Conservation (phyloP, 805 yeast genomes). For the Candida mattraensis region DNA sequence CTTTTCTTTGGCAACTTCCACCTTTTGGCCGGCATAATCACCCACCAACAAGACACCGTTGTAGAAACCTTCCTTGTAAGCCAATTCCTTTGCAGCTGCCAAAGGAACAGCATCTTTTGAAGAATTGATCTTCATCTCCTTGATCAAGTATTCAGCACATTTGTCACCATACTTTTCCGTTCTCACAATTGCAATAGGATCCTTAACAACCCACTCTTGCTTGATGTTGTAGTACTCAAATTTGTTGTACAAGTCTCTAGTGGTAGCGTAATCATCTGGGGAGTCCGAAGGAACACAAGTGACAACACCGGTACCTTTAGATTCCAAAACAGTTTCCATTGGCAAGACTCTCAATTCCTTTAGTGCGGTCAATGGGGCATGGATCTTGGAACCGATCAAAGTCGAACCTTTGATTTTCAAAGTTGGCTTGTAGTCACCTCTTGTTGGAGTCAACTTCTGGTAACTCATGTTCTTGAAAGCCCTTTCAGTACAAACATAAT, state of each 20-base stretch:
- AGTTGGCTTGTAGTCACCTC: slow-evolving; percentile 72
- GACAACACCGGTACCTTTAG: slow-evolving; percentile 98
- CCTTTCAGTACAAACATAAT: slow-evolving; percentile 85
- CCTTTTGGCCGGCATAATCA: slow-evolving; percentile 82
- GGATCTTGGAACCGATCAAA: slow-evolving; percentile 82
- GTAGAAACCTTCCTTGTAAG: slow-evolving; percentile 96
- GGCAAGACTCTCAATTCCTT: slow-evolving; percentile 81
- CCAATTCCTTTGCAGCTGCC: slow-evolving; percentile 89
- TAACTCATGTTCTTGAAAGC: slow-evolving; percentile 97
- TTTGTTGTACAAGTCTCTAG: slow-evolving; percentile 79
- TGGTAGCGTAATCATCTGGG: slow-evolving; percentile 93
- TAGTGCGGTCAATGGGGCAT: slow-evolving; percentile 77
- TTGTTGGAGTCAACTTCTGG: slow-evolving; percentile 86
- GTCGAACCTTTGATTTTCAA: slow-evolving; percentile 64
- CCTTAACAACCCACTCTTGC: slow-evolving; percentile 80
- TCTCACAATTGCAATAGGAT: slow-evolving; percentile 68
- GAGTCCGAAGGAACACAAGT: slow-evolving; percentile 99
- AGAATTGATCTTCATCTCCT: slow-evolving; percentile 86
- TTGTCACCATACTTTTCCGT: slow-evolving; percentile 87
- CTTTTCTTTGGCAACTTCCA: slow-evolving; percentile 86
- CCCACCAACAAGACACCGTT: slow-evolving; percentile 83
- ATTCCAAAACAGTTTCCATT: slow-evolving; percentile 94
- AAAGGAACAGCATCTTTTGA: slow-evolving; percentile 88
- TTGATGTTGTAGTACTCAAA: slow-evolving; percentile 87
- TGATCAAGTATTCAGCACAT: slow-evolving; percentile 81